Evolutionary conservation across 192 early-diverging fungal species (phyloP), one percentile per base, ranked within the genome.

Genomic region (Coemansia sp.): DNA sequence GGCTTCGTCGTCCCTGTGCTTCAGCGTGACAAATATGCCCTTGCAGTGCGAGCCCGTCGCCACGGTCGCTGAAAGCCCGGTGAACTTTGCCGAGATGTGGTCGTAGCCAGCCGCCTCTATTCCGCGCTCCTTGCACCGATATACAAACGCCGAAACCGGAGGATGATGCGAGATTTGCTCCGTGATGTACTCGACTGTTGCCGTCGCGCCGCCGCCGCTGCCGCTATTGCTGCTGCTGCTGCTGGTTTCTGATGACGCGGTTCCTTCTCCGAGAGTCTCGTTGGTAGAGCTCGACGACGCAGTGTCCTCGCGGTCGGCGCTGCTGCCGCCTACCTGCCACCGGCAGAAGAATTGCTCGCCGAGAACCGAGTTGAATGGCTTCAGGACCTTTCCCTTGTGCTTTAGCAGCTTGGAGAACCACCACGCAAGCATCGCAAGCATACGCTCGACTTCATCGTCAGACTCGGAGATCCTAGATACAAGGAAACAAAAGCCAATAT

Each of bases 341-440:
- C 75, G 67, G 71, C 84, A 84, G 39, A 71, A 75, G 61, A 84
- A 85, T 60, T 75, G 83, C 68, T 85, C 84, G 55, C 84, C 83
- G 9, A 85, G 64, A 22, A 85, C 64, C 23, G 83, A 84, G 61
- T 85, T 85, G 65, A 82, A 85, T 14, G 84, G 83, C 72, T 85
- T 85, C 48, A 80, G 65, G 6, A 85, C 65, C 55, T 74, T 83
- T 4, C 78, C 82, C 22, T 75, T 68, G 55, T 81, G 82, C 62
- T 88, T 89, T 16, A 86, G 83, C 55, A 88, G 85, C 65, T 87
- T 89, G 22, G 86, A 83, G 62, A 79, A 85, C 84, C 86, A 89
- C 87, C 88, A 91, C 35, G 86, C 81, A 42, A 89, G 72, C 36
- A 86, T 81, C 13, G 84, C 83, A 30, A 91, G 58, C 86, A 89